Base-by-base conservation (phyloP, 495 filamentous ascomycete genomes). In the Staphylotrichum longicolle region DNA sequence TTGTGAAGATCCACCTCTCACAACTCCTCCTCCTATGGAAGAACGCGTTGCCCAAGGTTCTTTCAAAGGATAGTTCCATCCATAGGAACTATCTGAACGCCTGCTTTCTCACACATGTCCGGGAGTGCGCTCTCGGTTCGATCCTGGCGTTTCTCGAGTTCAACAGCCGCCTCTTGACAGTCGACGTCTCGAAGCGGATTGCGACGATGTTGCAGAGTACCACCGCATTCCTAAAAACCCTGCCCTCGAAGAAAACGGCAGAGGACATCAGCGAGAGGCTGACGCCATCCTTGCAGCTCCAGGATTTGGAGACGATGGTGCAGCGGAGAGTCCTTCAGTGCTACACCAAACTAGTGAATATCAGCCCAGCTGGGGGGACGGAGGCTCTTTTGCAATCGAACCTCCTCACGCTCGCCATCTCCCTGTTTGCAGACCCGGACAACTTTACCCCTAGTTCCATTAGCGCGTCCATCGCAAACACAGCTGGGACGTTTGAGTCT, bases 11-110 rank as follows among this genome's bases (percentile, higher is more conserved):
- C 45, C 94, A 98, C 77, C 81, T 99, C 20, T 93, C 93, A 3
- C 94, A 98, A 72, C 78, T 99, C 49, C 86, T 98, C 55, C 75
- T 98, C n/a, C 80, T 99, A 11, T 99, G 94, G 94, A 96, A 96
- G 72, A 98, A 96, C 75, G 93, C 94, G 3, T 77, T 99, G 40
- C 94, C 94, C 5, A 96, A 91, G 67, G 93, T 95, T n/a, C 70
- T 98, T 10, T 85, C 89, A 32, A 94, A 90, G 73, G 93, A 97
- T 62, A 93, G 93, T 57, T 89, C 87, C 50, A 84, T 86, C 5
- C 86, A 94, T 70, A 82, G 91, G 10, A 89, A 88, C 58, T 80
- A 88, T 56, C 76, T 97, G 8, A 95, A 99, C 71, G 86, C 91
- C 12, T 95, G 90, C 44, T 99, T 96, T 67, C 80, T 99, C 4